phyloP scores from a whole-genome alignment of 1,284 basidiomycete species.

The Sparassis latifolia region DNA sequence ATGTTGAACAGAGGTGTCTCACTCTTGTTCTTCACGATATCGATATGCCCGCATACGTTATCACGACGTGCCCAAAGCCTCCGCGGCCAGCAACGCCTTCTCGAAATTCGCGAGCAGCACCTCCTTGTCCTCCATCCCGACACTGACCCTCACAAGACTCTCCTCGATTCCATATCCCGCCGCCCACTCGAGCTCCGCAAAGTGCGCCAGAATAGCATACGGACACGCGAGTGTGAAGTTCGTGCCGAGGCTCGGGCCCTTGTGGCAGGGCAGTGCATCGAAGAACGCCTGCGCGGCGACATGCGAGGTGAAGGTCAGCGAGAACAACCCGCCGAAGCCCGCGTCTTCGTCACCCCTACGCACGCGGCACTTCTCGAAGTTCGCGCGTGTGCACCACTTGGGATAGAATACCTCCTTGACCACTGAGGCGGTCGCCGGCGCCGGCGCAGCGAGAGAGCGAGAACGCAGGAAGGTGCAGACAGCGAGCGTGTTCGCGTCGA shows the following conservation, averaged over 20 bases:
- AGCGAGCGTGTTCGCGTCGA: conserved; percentile 81
- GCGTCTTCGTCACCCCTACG: conserved; percentile 19
- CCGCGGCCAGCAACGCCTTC: conserved; percentile 65
- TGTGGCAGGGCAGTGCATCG: conserved; percentile 77
- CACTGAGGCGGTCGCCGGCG: conserved; percentile 11
- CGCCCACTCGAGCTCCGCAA: conserved; percentile 90
- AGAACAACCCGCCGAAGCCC: conserved; percentile 92
- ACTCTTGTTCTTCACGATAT: too few species aligned
- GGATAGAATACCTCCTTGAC: conserved; percentile 91
- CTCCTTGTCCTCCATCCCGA: conserved; percentile 82
- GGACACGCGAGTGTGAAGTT: conserved; percentile 95
- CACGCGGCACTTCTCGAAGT: conserved; percentile 65
- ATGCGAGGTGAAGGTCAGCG: conserved; percentile 74
- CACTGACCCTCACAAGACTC: conserved; percentile 82
- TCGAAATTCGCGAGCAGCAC: conserved; percentile 59
- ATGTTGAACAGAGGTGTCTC: too few species aligned
- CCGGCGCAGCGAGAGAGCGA: conserved; percentile 40
- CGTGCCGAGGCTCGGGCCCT: conserved; percentile 92
- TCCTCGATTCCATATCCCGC: conserved; percentile 80
- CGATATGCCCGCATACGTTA: too few species aligned
- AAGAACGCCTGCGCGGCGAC: conserved; percentile 81
- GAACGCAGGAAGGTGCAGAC: conserved; percentile 77
- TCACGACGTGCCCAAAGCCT: conserved; percentile 23
- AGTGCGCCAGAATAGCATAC: conserved; percentile 93
- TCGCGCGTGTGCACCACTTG: conserved; percentile 67